phyloP scores from a whole-genome alignment of 164 flowering plant genomes.

The Houttuynia cordata region DNA sequence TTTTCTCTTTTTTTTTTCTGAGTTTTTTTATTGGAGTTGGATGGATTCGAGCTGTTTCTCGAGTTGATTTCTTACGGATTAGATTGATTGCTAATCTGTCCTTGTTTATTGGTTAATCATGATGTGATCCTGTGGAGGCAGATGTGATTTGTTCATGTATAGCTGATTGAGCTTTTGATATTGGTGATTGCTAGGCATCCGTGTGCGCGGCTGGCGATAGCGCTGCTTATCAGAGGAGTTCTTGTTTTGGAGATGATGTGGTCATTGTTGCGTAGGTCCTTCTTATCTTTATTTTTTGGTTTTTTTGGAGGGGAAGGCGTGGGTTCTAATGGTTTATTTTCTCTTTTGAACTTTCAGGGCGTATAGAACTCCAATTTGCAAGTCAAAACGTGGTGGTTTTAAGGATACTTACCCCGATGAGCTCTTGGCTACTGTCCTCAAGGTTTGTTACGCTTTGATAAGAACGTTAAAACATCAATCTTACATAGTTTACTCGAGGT shows the following conservation, averaged over 20 bases:
- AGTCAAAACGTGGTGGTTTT: slow-evolving; percentile 84
- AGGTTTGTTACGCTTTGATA: slow-evolving; percentile 26
- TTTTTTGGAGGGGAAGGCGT: background rate
- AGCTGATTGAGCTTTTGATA: too few species aligned
- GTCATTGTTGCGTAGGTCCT: slow-evolving; percentile 88
- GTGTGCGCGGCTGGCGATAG: slow-evolving; percentile 70
- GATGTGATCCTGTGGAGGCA: too few species aligned
- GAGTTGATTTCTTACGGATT: too few species aligned
- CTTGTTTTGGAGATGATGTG: slow-evolving; percentile 79
- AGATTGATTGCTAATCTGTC: too few species aligned
- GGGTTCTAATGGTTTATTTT: background rate
- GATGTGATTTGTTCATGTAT: too few species aligned
- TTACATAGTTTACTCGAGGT: background rate
- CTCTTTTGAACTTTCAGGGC: slow-evolving; percentile 33
- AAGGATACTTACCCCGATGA: slow-evolving; percentile 87
- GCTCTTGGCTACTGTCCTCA: slow-evolving; percentile 74
- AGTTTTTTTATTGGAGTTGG: background rate
- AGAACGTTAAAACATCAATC: background rate
- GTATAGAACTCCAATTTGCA: slow-evolving; percentile 66
- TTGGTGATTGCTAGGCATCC: slow-evolving; percentile 43
- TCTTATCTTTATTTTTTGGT: background rate
- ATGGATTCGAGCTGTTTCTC: too few species aligned
- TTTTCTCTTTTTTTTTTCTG: too few species aligned
- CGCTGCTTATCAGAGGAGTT: slow-evolving; percentile 55
- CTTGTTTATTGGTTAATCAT: too few species aligned